A percentile compares a stretch with the other conserved stretches of the same genome.
Evolutionary conservation across 129 eudicot genomes (phyloP).

Genomic region (Artemisia annua): DNA sequence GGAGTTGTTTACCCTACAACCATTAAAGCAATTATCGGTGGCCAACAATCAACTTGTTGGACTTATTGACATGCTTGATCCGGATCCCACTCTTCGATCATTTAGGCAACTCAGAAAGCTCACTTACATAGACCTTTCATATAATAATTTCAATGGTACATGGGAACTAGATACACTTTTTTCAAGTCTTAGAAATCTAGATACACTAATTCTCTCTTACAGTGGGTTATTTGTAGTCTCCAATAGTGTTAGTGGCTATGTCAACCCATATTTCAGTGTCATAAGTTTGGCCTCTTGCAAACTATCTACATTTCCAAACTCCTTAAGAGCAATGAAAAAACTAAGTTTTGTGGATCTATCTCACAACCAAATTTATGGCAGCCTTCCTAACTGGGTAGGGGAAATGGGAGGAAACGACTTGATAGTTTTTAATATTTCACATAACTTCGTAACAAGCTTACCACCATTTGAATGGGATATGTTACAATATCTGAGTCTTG

Average conservation of each 20-base stretch:
- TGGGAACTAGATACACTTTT: constrained; percentile 19
- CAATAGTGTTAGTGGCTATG: background rate
- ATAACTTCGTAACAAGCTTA: constrained; percentile 28
- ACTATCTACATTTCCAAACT: constrained; percentile 6
- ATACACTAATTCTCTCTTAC: constrained; percentile 17
- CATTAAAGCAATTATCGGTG: background rate
- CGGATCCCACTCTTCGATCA: background rate
- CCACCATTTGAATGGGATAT: background rate
- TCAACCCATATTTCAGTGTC: background rate
- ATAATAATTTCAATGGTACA: constrained; percentile 15
- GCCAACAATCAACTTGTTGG: constrained; percentile 18
- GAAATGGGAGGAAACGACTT: constrained; percentile 4
- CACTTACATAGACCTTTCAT: background rate
- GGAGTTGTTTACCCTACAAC: constrained; percentile 7
- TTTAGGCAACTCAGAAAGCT: background rate
- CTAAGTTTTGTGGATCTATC: constrained; percentile 19
- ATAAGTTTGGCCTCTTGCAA: constrained; percentile 4
- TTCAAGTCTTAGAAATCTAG: constrained; percentile 4
- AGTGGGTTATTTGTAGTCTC: background rate
- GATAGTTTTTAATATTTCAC: constrained; percentile 18
- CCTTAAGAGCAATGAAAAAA: constrained; percentile 7
- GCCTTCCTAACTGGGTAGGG: constrained; percentile 15
- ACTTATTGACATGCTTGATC: constrained; percentile 3
- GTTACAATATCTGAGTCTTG: background rate
- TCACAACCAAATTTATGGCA: constrained; percentile 15